Conservation (phyloP, 139 green algal species). For the Pleodorina starrii region DNA sequence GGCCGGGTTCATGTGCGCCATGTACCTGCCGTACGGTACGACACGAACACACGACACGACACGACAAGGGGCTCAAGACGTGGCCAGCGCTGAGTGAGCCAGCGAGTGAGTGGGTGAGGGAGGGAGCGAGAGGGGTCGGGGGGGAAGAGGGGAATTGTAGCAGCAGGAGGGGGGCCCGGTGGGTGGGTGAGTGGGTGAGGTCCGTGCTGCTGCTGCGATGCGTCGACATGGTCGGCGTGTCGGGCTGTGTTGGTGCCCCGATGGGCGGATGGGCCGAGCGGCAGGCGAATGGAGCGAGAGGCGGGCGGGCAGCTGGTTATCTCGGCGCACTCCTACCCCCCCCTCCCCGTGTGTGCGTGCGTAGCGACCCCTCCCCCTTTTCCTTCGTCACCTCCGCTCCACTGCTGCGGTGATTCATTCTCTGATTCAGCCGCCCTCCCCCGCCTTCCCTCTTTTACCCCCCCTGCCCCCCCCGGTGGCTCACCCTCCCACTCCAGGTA, state of each 20-base stretch:
- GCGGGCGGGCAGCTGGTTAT: not conserved
- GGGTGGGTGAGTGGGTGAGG: not conserved
- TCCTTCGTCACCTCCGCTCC: no score
- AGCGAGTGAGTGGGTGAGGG: no score
- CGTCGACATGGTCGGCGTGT: not conserved
- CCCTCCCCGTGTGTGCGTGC: no score
- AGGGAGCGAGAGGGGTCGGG: no score
- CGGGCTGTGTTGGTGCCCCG: no score
- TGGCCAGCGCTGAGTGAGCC: no score
- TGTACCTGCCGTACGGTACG: constrained; percentile 7
- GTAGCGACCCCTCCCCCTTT: no score
- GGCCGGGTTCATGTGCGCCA: constrained; percentile 73
- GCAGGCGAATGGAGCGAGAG: no score
- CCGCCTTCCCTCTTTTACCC: not conserved
- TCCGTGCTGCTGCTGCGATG: not conserved
- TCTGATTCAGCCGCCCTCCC: no score
- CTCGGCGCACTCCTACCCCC: not conserved
- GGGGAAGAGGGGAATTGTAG: not conserved
- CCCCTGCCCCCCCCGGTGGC: constrained; percentile 45
- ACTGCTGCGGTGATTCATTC: no score
- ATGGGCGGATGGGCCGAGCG: no score
- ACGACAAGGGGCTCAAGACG: no score
- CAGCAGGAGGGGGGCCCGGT: not conserved
- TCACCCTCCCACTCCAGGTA: constrained; percentile 25
- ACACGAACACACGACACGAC: not conserved